Evolutionary conservation across 2,329 filamentous ascomycete species (phyloP), one percentile per base, ranked within the genome.

Genomic region (Arthrobotrys conoides): DNA sequence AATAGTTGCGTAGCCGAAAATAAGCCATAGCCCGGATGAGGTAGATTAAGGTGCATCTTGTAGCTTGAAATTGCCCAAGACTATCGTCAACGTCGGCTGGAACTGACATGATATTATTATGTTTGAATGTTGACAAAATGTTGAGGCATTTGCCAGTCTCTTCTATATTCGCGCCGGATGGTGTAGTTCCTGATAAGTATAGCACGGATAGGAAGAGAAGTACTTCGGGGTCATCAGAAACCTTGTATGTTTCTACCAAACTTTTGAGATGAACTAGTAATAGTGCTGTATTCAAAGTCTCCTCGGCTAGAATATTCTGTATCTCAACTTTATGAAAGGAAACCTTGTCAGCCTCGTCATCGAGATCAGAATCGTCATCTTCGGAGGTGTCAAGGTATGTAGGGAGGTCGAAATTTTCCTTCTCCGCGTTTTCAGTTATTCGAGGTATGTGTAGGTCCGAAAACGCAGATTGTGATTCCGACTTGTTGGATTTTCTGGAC

Each of bases 291-390:
- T n/a, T 6, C 16, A 5, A 6, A 16, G 41, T 2, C 14, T n/a
- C 41, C 6, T 18, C n/a, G 16, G 2, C 41, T 2, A 5, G n/a
- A 46, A 38, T 14, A n/a, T 12, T 30, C 22, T 8, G 33, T 24
- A 68, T 44, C 41, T 68, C 65, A 5, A 12, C 18, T 44, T 55
- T 55, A 30, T 68, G 65, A 18, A 68, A 68, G 12, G 48, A 44
- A 30, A 68, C 46, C 22, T 68, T 68, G 16, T 66, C 63, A 22
- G 20, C n/a, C 12, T 66, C 63, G 30, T 66, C 63, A 16, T 66
- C 63, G 5, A 49, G 9, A 36, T 66, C 63, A 16, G 46, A n/a
- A 12, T 46, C 41, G 9, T 66, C 63, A 18, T 66, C 41, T n/a
- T 51, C 48, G 3, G 48, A 51, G 18, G 2, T 51, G 3, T 30